phyloP scores from a whole-genome alignment of 257 asterid species.

The Salvia hispanica region DNA sequence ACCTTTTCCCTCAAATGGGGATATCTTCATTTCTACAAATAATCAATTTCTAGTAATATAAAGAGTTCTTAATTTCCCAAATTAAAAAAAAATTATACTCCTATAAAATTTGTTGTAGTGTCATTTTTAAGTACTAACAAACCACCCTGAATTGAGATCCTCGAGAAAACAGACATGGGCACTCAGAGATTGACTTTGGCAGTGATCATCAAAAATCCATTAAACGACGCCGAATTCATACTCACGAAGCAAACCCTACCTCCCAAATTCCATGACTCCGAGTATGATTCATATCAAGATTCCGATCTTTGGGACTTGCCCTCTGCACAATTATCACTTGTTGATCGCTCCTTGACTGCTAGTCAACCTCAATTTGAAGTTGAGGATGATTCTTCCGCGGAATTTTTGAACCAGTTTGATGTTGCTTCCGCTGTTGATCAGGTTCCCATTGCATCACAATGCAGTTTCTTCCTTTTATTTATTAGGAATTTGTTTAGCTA shows the following conservation, averaged over 20 bases:
- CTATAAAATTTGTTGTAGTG: no score
- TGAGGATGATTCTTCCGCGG: constrained; percentile 37
- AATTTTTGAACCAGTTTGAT: constrained; percentile 51
- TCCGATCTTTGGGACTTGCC: constrained; percentile 95
- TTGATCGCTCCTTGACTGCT: constrained; percentile 22
- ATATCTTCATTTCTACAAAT: no score
- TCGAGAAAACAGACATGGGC: constrained; percentile 43
- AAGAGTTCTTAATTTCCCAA: not conserved
- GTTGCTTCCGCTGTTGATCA: constrained; percentile 58
- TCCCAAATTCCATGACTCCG: constrained; percentile 69
- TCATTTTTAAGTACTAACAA: no score
- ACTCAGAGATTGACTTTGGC: constrained; percentile 50
- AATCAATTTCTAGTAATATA: not conserved
- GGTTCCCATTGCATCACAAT: constrained; percentile 40
- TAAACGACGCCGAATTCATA: constrained; percentile 52
- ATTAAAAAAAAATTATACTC: not conserved
- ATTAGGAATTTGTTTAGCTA: not conserved
- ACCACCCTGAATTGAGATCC: not conserved
- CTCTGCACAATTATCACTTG: constrained; percentile 44
- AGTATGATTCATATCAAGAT: constrained; percentile 74
- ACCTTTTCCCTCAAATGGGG: no score
- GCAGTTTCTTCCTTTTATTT: not conserved
- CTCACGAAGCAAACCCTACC: constrained; percentile 74
- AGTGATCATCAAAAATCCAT: constrained; percentile 60
- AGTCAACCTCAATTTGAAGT: constrained; percentile 38